Percentiles rank a stretch among this genome's conserved stretches.
Conservation (phyloP, 140 eudicot genomes). For the Flaveria floridana region DNA sequence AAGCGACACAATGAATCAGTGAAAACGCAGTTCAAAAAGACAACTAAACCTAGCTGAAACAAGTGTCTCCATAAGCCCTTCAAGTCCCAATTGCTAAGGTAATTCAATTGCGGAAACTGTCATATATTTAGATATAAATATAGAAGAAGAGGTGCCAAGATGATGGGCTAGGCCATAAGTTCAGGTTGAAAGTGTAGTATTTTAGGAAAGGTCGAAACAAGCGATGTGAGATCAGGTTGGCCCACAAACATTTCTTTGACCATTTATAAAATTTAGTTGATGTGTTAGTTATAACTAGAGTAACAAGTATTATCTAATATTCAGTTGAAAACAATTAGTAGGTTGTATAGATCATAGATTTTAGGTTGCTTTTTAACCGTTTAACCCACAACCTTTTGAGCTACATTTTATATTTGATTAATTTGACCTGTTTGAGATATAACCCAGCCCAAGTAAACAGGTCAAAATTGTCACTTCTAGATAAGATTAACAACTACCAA, state of each 20-base stretch:
- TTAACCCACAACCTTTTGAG: background rate
- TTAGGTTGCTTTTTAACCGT: background rate
- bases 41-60: slow-evolving; percentile 6
- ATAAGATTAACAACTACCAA: slow-evolving; percentile 49
- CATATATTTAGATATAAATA: background rate
- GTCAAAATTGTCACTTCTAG: background rate
- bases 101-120: background rate
- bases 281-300: background rate
- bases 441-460: slow-evolving; percentile 13
- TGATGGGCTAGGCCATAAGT: background rate
- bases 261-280: background rate
- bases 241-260: background rate
- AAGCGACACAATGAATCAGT: background rate
- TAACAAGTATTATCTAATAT: background rate
- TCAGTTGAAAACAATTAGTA: background rate
- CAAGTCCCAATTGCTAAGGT: background rate
- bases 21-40: background rate
- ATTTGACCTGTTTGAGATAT: background rate
- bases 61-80: slow-evolving; percentile 5
- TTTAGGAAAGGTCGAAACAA: background rate
- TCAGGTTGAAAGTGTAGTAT: background rate
- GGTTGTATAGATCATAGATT: background rate
- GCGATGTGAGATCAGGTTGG: background rate
- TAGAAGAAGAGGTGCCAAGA: background rate
- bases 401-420: background rate